Evolutionary conservation across 2,329 filamentous ascomycete species (phyloP), one percentile per base, ranked within the genome.

Genomic region (Trichoderma aggressivum): DNA sequence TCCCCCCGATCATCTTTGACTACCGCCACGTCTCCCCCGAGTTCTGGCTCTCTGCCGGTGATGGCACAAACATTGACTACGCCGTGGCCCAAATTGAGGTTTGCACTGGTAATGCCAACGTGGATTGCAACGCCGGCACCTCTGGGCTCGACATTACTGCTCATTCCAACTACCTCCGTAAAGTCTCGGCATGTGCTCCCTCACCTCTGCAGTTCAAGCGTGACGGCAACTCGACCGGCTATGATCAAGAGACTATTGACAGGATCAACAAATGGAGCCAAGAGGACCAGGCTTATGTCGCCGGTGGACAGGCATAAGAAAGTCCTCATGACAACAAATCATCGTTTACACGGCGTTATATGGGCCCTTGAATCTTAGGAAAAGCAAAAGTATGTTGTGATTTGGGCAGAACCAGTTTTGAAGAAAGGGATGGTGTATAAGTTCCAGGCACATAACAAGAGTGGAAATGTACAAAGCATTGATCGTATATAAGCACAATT

Each of bases 11-110:
- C 71, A 66, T 86, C 59, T 78, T 91, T 65, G 86, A 87, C 39
- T 94, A 89, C 82, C 82, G 86, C 50, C 91, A 93, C 79, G 86
- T 88, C n/a, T 87, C 84, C 18, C 90, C 91, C 1, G 92, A 94
- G 83, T 92, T 89, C 81, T 93, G 88, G 85, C 82, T 91, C 43
- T 77, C 81, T 8, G 77, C 75, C 36, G 82, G 82, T 18, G 66
- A 66, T 3, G 74, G 78, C 18, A 76, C 73, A 63, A 81, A 79
- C 7, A 74, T 78, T 50, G 74, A 80, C 72, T 85, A 85, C 75
- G 72, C 74, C 14, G 73, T 83, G 36, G 70, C 61, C 5, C 81
- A 86, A 62, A 75, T 89, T 74, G 75, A 80, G 63, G 79, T 85
- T 28, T 89, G 87, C 80, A 71, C 78, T 16, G 88, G 88, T 72